Evolutionary conservation across 805 yeast species (phyloP), one percentile per base, ranked within the genome.

Genomic region (Cyberlindnera sargentensis): DNA sequence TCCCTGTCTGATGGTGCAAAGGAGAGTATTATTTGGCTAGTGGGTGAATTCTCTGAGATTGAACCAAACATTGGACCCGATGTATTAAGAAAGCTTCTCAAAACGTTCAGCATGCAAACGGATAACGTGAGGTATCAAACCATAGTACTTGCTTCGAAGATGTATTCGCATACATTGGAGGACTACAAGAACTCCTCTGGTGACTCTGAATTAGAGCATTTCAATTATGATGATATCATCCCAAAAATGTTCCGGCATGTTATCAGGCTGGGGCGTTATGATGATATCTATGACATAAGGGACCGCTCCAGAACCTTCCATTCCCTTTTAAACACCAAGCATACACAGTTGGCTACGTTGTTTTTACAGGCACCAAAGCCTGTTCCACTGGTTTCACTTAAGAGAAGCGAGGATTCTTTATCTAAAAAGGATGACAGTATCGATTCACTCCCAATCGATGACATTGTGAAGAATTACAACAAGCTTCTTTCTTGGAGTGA

Each of bases 21-120:
- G 50, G 88, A 95, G 1, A 84, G 91, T 38, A 80, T 90, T 8
- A 72, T 91, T 6, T 93, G 98, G 98, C 70, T 91, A 8, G 74
- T 91, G 41, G 96, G 98, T 4, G 97, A 93, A 56, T 82, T 81
- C 57, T 71, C 82, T 0, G 61, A 58, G 11, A 54, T 64, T 28
- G 70, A 68, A 32, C 66, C 71, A 11, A 61, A 63, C 27, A 63
- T 85, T 40, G 82, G 90, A 4, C 90, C 95, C 0, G 96, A 91
- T 57, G 74, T 87, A 3, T 65, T 88, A 43, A 70, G 96, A 42
- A 64, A 66, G 10, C 62, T 84, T 33, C 61, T 82, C 6, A 70
- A 70, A 29, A 63, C 57, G 4, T 85, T 84, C 57, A 65, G 78
- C 0, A 52, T 62, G 8, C 87, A 87, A 56, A 59, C 68, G 0